A percentile compares a stretch with the other conserved stretches of the same genome.
Conservation (phyloP, 306 rosid genomes). For the Psophocarpus tetragonolobus region DNA sequence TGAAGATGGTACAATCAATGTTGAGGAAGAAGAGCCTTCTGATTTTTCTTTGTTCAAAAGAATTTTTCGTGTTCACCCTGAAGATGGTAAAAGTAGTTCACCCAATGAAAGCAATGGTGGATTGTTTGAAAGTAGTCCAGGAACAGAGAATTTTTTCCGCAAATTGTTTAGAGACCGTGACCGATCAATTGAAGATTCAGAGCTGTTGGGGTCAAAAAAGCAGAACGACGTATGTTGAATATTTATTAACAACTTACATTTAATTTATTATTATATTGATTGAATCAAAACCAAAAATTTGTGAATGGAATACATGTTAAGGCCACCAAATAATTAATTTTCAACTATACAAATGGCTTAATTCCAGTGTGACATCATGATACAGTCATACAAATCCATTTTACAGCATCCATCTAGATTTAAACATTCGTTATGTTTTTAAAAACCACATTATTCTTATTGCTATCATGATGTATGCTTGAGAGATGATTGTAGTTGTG, state of each 20-base stretch:
- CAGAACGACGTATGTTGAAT: constrained; percentile 70
- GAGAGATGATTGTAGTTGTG: constrained; percentile 14
- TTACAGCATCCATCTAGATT: constrained; percentile 8
- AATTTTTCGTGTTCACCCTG: constrained; percentile 91
- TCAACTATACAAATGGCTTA: constrained; percentile 19
- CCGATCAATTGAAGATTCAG: constrained; percentile 88
- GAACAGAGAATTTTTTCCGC: constrained; percentile 84
- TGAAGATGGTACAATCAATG: constrained; percentile 67
- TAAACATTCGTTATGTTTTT: constrained; percentile 24
- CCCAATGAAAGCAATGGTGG: constrained; percentile 58
- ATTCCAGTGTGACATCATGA: not conserved
- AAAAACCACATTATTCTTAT: constrained; percentile 18
- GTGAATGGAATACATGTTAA: not conserved
- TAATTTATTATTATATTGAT: constrained; percentile 24
- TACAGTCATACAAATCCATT: constrained; percentile 18
- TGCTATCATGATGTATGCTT: not conserved
- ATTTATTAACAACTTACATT: constrained; percentile 13
- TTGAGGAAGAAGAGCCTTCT: constrained; percentile 79
- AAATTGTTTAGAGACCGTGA: constrained; percentile 88
- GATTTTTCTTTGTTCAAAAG: constrained; percentile 78
- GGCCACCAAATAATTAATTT: not conserved
- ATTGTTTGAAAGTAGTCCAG: constrained; percentile 80
- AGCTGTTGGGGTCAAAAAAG: constrained; percentile 76
- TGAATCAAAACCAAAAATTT: not conserved
- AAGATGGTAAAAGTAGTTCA: constrained; percentile 62